Base-by-base conservation (phyloP, 495 filamentous ascomycete species). In the Talaromyces proteolyticus region DNA sequence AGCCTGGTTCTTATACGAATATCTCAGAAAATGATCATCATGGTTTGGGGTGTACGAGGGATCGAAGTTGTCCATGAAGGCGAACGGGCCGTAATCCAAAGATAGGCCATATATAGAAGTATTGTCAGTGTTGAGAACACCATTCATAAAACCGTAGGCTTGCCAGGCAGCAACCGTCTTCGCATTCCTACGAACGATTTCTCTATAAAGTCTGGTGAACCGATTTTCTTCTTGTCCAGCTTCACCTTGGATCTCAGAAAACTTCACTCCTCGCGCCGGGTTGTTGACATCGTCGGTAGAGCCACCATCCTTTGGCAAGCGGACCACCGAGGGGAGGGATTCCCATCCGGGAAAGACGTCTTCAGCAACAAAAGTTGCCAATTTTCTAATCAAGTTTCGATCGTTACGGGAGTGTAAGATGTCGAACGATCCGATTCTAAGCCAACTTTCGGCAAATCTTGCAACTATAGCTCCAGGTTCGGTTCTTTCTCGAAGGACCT, bases 101-200 rank as follows among this genome's bases (percentile, higher is more conserved):
- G 84, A 89, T 0, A 98, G 67, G 6, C 93, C 93, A 29, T 85
- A 84, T 46, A 98, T 77, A 4, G 88, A 94, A 0, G 92, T 98
- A 62, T 98, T 98, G 62, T 98, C 93, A 0, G 93, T 96, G 58
- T 96, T 92, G 25, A 98, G 72, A 18, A 98, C 93, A 16, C 93
- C 93, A 60, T 98, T 98, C 78, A 92, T 96, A 68, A 98, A 98
- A 11, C 87, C 93, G 67, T 95, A 96, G 18, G 88, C 88, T 67
- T 98, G 93, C 93, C 93, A 98, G 49, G 83, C 80, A 10, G 93
- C 93, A 1, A 96, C 91, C 0, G 88, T 95, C 37, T 80, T 75
- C 0, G 93, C 93, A 58, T 96, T 98, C 41, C 87, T 79, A 1
- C 88, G 84, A 14, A 81, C 81, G 44, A 98, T 86, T 57, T 94